Conservation (phyloP, 768 basidiomycete species). For the Coprinopsis cinerea region DNA sequence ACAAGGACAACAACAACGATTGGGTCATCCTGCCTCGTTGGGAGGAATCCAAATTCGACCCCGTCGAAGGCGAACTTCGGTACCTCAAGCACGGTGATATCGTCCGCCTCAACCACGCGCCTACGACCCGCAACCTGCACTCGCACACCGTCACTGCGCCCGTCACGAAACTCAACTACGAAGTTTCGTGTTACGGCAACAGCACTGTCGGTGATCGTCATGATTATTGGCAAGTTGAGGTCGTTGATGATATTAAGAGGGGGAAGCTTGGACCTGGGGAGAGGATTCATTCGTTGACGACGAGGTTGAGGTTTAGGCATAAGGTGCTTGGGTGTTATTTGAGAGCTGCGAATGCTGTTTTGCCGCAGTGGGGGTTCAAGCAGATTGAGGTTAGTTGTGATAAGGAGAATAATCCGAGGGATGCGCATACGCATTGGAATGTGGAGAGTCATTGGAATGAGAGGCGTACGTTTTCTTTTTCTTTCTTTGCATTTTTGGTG, state of each 20-base stretch:
- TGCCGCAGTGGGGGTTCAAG: slow-evolving; percentile 99
- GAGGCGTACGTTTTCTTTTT: slow-evolving; percentile 54
- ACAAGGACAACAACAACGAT: slow-evolving; percentile 97
- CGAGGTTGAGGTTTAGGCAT: slow-evolving; percentile 82
- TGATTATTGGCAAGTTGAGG: slow-evolving; percentile 90
- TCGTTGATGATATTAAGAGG: slow-evolving; percentile 82
- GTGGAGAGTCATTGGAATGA: slow-evolving; percentile 98
- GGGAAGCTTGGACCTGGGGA: slow-evolving; percentile 51
- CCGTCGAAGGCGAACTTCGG: slow-evolving; percentile 56
- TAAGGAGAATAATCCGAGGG: slow-evolving; percentile 75
- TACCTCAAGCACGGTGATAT: slow-evolving; percentile 74
- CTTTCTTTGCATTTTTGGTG: not conserved
- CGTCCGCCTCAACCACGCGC: slow-evolving; percentile 72
- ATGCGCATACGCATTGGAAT: slow-evolving; percentile 94
- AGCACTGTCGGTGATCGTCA: slow-evolving; percentile 78
- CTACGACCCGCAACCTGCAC: slow-evolving; percentile 89
- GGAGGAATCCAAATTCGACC: slow-evolving; percentile 65
- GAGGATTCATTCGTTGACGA: slow-evolving; percentile 85
- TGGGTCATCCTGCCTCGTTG: slow-evolving; percentile 80
- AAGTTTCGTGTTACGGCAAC: slow-evolving; percentile 95
- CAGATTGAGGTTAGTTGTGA: slow-evolving; percentile 95
- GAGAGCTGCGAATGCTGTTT: slow-evolving; percentile 76
- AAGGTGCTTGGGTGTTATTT: slow-evolving; percentile 78
- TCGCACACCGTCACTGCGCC: slow-evolving; percentile 88
- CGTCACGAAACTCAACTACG: slow-evolving; percentile 80